Evolutionary conservation across 768 basidiomycete species (phyloP).

Genomic region (Termitomyces sp.): DNA sequence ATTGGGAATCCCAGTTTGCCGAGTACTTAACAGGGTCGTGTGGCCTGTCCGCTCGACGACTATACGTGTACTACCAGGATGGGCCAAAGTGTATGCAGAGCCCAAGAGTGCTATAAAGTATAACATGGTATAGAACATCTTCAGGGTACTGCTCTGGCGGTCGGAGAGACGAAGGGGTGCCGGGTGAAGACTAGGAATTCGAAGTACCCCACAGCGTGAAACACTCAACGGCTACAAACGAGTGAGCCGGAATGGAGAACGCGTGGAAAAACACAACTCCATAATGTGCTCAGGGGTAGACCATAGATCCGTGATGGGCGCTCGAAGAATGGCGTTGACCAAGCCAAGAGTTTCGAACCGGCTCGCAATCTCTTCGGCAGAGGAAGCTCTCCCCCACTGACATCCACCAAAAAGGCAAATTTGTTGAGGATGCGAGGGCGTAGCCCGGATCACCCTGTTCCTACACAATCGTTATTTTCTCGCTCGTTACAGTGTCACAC

Average conservation of each 20-base stretch:
- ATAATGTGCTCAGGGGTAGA: too few species aligned
- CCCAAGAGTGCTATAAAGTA: neutral
- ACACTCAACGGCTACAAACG: neutral
- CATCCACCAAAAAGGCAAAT: too few species aligned
- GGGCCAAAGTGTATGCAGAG: neutral
- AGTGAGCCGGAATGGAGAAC: neutral
- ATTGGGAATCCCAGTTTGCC: conserved; percentile 16
- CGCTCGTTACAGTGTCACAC: too few species aligned
- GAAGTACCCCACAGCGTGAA: neutral
- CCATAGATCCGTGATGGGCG: too few species aligned
- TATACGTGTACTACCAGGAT: neutral
- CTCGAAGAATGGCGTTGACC: too few species aligned
- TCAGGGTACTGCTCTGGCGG: neutral
- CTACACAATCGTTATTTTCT: too few species aligned
- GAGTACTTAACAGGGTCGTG: conserved; percentile 2
- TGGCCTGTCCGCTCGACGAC: neutral
- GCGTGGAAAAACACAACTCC: neutral
- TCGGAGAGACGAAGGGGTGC: too few species aligned
- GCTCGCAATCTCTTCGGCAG: too few species aligned
- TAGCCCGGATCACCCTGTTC: too few species aligned
- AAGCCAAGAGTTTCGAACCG: too few species aligned
- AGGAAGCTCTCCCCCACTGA: too few species aligned
- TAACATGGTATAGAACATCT: neutral
- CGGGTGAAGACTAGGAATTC: neutral
- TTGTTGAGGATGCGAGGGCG: too few species aligned